These are phyloP conservation scores for Lepidium campestre DNA, from an alignment of 441 rosid genomes.

Conservation along the genomic window DNA sequence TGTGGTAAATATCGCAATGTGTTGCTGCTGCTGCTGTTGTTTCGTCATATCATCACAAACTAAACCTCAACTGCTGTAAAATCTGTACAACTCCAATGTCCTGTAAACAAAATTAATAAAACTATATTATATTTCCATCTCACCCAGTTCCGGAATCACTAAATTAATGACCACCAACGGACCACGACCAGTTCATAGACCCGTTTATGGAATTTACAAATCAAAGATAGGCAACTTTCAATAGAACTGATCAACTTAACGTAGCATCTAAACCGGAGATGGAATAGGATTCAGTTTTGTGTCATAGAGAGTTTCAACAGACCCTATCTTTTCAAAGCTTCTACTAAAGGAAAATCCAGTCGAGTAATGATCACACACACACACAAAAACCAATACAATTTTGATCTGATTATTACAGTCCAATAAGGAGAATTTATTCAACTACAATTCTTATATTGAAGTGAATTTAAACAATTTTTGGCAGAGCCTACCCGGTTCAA, in stretches of 20 bases:
- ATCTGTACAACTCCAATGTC: background rate
- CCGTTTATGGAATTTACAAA: background rate
- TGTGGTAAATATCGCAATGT: slow-evolving; percentile 81
- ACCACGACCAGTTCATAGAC: background rate
- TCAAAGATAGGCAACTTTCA: background rate
- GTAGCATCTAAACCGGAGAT: background rate
- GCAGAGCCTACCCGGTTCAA: background rate
- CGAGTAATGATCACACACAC: background rate
- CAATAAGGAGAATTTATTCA: background rate
- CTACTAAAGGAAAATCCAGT: background rate
- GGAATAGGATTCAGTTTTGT: background rate
- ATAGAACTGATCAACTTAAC: background rate
- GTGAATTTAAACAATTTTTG: background rate
- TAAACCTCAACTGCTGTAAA: background rate
- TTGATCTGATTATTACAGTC: background rate
- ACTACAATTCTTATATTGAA: background rate
- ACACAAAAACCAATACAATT: background rate
- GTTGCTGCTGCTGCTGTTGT: slow-evolving; percentile 49
- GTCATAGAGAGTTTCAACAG: background rate
- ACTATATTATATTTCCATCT: background rate
- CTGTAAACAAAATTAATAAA: background rate
- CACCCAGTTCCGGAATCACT: background rate
- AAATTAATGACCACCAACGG: background rate
- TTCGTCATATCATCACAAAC: slow-evolving; percentile 42
- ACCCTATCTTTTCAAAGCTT: background rate